Evolutionary conservation across 2,329 filamentous ascomycete species (phyloP).

Genomic region (Fusarium sp.): DNA sequence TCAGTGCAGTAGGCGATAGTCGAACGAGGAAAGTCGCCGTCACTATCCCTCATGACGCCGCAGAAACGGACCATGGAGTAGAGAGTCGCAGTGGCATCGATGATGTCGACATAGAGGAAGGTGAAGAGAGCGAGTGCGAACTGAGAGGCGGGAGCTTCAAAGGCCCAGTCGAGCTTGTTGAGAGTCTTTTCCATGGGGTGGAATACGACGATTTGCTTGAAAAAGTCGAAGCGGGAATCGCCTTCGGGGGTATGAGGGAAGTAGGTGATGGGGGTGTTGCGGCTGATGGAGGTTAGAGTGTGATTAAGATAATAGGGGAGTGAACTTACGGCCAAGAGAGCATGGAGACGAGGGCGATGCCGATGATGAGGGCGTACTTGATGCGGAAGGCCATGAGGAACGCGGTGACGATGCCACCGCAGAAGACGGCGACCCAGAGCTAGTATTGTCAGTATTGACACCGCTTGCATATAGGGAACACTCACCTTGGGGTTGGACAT

Average conservation of each 20-base stretch:
- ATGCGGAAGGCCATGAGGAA: slow-evolving; percentile 84
- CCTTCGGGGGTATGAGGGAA: slow-evolving; percentile 76
- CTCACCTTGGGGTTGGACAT: slow-evolving; percentile 81
- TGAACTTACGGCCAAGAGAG: slow-evolving; percentile 77
- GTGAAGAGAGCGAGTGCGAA: slow-evolving; percentile 80
- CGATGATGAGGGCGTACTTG: slow-evolving; percentile 80
- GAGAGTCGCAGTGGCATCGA: slow-evolving; percentile 81
- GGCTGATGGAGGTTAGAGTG: slow-evolving; percentile 53
- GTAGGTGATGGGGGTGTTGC: slow-evolving; percentile 77
- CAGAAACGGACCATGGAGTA: slow-evolving; percentile 87
- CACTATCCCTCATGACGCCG: slow-evolving; percentile 71
- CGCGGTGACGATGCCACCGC: slow-evolving; percentile 82
- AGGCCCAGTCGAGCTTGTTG: slow-evolving; percentile 74
- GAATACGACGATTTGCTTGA: slow-evolving; percentile 78
- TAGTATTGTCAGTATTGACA: slow-evolving; percentile 44
- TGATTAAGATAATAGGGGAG: neutral
- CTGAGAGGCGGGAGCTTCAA: slow-evolving; percentile 66
- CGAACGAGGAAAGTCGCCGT: slow-evolving; percentile 87
- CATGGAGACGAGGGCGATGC: slow-evolving; percentile 78
- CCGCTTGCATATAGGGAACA: neutral
- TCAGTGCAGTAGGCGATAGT: slow-evolving; percentile 83
- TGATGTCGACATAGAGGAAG: slow-evolving; percentile 83
- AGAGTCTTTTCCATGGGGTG: slow-evolving; percentile 75
- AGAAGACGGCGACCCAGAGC: slow-evolving; percentile 89
- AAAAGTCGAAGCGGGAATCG: slow-evolving; percentile 75